A percentile compares a stretch with the other conserved stretches of the same genome.
Evolutionary conservation across 2,329 filamentous ascomycete species (phyloP).

Genomic region (Chalara sp.): DNA sequence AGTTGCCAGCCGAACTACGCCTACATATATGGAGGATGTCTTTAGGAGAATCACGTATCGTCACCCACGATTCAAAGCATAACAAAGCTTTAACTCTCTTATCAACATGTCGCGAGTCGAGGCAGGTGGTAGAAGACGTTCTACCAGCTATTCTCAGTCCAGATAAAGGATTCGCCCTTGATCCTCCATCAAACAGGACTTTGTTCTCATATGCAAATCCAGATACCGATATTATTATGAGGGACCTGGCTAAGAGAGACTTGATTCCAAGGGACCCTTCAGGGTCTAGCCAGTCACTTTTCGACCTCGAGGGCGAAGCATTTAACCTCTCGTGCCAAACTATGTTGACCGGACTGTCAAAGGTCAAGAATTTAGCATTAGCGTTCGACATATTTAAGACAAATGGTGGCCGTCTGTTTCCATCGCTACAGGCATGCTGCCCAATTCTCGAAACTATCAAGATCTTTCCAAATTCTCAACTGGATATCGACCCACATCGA

Average conservation of each 20-base stretch:
- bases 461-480: conserved; percentile 7
- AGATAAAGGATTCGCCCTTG: background rate
- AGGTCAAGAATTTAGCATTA: conserved; percentile 7
- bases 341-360: conserved; percentile 6
- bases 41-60: conserved; percentile 5
- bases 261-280: too few relatives aligned
- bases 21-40: conserved; percentile 5
- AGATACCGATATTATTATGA: conserved; percentile 6
- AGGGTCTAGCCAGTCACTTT: background rate
- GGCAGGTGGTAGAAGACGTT: background rate
- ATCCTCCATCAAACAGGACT: background rate
- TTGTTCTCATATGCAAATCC: conserved; percentile 2
- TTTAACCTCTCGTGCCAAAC: conserved; percentile 3
- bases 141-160: conserved; percentile 2
- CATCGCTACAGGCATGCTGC: conserved; percentile 5
- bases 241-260: conserved; percentile 6
- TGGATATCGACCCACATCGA: background rate
- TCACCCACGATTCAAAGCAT: conserved; percentile 7
- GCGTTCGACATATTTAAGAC: conserved; percentile 7
- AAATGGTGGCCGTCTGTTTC: conserved; percentile 8
- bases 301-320: conserved; percentile 1
- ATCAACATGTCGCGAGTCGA: conserved; percentile 4
- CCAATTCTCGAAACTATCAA: conserved; percentile 4
- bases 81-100: conserved; percentile 3
- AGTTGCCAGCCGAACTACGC: conserved; percentile 9